phyloP scores from a whole-genome alignment of 495 filamentous ascomycete species.

The Podospora conica region DNA sequence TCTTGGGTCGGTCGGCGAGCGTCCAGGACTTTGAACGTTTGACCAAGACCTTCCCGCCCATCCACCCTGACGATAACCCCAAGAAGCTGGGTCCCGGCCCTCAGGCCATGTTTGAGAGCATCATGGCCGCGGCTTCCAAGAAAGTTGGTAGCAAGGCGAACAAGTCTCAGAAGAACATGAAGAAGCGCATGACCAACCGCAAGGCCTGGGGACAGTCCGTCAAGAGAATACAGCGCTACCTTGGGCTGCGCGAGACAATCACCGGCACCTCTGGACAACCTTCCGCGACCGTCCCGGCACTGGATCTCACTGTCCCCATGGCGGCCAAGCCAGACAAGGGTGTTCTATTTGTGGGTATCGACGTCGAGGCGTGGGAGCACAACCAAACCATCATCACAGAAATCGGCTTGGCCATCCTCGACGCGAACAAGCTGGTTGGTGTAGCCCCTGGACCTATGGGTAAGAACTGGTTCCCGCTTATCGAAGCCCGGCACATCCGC shows the following conservation, averaged over 20 bases:
- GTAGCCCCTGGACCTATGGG: slow-evolving; percentile 55
- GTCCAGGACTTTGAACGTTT: slow-evolving; percentile 29
- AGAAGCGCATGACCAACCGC: slow-evolving; percentile 30
- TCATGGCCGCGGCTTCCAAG: neutral
- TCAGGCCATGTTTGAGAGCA: slow-evolving; percentile 13
- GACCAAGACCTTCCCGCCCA: slow-evolving; percentile 20
- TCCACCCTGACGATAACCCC: slow-evolving; percentile 17
- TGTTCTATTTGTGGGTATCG: slow-evolving; percentile 70
- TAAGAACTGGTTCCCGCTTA: slow-evolving; percentile 55
- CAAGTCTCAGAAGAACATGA: slow-evolving; percentile 35
- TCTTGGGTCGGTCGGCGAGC: slow-evolving; percentile 50
- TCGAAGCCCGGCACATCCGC: slow-evolving; percentile 69
- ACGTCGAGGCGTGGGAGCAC: slow-evolving; percentile 74
- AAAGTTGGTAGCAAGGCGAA: slow-evolving; percentile 6
- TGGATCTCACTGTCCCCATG: slow-evolving; percentile 19
- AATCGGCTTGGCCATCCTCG: slow-evolving; percentile 76
- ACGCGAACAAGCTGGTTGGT: slow-evolving; percentile 53
- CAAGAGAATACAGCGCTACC: slow-evolving; percentile 60
- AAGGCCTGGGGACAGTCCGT: slow-evolving; percentile 44
- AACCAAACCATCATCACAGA: slow-evolving; percentile 64
- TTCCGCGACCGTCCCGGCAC: neutral
- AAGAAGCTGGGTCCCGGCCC: slow-evolving; percentile 10
- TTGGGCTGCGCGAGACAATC: slow-evolving; percentile 49
- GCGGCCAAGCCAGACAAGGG: slow-evolving; percentile 40
- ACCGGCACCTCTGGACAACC: neutral